A percentile compares a stretch with the other conserved stretches of the same genome.
Evolutionary conservation across 2,329 filamentous ascomycete species (phyloP).

Genomic region (Alternaria longipes): DNA sequence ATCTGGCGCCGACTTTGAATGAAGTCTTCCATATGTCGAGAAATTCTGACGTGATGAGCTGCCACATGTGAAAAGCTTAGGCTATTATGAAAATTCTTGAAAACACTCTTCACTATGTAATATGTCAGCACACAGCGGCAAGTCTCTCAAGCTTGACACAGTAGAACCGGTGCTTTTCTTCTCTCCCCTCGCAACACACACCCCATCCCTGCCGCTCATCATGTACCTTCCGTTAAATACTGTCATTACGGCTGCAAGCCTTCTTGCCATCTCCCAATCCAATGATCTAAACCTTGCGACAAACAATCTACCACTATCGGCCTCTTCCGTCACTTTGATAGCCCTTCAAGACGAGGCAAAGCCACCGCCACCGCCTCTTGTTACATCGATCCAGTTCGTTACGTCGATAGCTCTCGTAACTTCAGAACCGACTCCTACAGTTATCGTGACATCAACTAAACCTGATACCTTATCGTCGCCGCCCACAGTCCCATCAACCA

Average conservation of each 20-base stretch:
- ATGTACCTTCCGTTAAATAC: background rate
- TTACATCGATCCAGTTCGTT: background rate
- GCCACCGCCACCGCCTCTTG: background rate
- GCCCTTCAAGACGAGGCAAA: background rate
- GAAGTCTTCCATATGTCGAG: background rate
- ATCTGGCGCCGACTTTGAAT: background rate
- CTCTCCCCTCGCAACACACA: background rate
- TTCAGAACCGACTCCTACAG: background rate
- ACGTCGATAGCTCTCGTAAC: conserved; percentile 1
- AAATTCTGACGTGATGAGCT: no score
- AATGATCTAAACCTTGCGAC: background rate
- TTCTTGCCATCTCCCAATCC: background rate
- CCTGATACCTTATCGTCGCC: background rate
- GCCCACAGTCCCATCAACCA: background rate
- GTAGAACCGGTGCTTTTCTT: background rate
- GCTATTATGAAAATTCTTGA: background rate
- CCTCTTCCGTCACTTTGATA: background rate
- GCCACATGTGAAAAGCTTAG: background rate
- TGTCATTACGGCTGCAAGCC: background rate
- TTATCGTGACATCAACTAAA: background rate
- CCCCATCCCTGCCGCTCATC: background rate
- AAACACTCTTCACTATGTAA: background rate
- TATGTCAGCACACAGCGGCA: background rate
- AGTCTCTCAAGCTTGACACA: background rate
- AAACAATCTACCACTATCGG: background rate